Conservation (phyloP, 192 early-diverging fungal genomes). For the Rhizophagus clarus region DNA sequence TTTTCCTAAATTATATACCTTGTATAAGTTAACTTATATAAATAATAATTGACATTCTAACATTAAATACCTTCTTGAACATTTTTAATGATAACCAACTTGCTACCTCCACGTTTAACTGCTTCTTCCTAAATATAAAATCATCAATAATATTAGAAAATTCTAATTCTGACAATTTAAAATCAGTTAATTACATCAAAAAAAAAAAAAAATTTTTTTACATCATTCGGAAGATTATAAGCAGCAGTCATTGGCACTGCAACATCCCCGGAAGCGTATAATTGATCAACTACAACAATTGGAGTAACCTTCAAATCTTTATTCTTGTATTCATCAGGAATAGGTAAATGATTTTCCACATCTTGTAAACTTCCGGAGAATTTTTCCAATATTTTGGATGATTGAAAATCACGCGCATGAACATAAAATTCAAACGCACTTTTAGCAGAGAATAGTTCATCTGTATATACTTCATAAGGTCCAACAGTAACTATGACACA, state of each 20-base stretch:
- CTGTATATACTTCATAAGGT: constrained; percentile 52
- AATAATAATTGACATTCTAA: not conserved
- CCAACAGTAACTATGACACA: not conserved
- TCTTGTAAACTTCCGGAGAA: constrained; percentile 66
- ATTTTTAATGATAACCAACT: constrained; percentile 76
- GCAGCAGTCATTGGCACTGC: constrained; percentile 76
- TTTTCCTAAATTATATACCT: constrained; percentile 37
- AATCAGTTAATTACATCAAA: too few species aligned
- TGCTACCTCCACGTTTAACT: constrained; percentile 66
- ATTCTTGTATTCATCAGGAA: constrained; percentile 68
- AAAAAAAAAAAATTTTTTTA: not conserved
- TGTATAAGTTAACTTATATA: too few species aligned
- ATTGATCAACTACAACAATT: constrained; percentile 75
- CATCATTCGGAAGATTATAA: constrained; percentile 79
- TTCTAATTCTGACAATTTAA: not conserved
- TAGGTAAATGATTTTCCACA: constrained; percentile 66
- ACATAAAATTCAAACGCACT: constrained; percentile 71
- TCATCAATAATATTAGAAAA: not conserved
- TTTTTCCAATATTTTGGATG: constrained; percentile 58
- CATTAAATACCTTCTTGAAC: constrained; percentile 59
- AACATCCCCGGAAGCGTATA: constrained; percentile 72
- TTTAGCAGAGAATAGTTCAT: constrained; percentile 64
- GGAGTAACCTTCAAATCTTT: constrained; percentile 62
- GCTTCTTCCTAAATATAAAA: constrained; percentile 47
- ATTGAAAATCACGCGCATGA: constrained; percentile 65